Evolutionary conservation across 2,329 filamentous ascomycete genomes (phyloP).

Genomic region (Alternaria conjuncta): DNA sequence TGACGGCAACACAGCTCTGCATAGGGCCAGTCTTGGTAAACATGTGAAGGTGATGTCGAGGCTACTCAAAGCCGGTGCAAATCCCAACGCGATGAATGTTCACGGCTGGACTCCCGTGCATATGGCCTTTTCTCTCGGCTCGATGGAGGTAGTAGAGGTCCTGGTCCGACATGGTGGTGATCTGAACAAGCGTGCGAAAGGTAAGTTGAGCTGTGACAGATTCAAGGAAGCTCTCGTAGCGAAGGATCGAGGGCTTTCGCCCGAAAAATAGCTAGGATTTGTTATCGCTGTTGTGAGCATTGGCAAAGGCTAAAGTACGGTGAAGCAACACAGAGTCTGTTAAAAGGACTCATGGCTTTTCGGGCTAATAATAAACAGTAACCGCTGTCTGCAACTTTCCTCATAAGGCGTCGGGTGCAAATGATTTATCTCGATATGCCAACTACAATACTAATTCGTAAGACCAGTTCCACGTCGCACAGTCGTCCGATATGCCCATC

Average conservation of each 20-base stretch:
- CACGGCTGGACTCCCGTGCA: not conserved
- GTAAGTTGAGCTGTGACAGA: not conserved
- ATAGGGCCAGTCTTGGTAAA: not conserved
- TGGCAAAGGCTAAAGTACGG: not conserved
- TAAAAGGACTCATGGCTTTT: not conserved
- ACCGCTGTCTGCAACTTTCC: not conserved
- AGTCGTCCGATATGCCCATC: not conserved
- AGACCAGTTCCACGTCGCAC: not conserved
- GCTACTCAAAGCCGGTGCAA: not conserved
- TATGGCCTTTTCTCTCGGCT: not conserved
- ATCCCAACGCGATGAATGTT: not conserved
- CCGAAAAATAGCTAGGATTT: not conserved
- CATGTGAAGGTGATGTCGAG: not conserved
- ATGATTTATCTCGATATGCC: not conserved
- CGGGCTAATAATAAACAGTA: not conserved
- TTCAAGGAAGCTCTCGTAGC: not conserved
- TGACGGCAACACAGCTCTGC: not conserved
- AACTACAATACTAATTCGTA: not conserved
- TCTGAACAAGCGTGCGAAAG: not conserved
- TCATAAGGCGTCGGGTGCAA: not conserved
- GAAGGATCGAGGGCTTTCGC: not conserved
- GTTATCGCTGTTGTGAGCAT: not conserved
- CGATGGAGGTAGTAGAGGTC: not conserved
- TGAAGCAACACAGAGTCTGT: not conserved
- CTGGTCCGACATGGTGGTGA: not conserved